Conservation (phyloP, 108 stramenopile genomes). For the Nitzschia palea region DNA sequence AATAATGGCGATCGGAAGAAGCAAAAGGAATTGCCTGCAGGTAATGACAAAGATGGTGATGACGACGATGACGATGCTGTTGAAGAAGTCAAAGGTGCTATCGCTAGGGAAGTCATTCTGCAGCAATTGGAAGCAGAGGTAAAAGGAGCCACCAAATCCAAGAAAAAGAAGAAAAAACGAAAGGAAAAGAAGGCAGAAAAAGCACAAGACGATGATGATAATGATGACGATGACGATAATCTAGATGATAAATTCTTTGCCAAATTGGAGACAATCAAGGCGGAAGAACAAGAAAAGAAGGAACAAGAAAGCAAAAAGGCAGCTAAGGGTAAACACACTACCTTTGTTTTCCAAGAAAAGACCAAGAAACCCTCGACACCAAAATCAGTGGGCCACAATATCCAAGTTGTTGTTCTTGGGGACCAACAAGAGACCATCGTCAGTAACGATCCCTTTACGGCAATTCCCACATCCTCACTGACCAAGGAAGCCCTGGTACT, state of each 20-base stretch:
- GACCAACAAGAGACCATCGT: conserved; percentile 1
- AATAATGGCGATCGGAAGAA: not conserved
- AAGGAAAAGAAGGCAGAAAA: not conserved
- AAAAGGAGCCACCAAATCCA: conserved; percentile 9
- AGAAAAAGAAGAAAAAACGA: conserved; percentile 31
- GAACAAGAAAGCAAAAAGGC: not conserved
- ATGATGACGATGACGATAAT: conserved; percentile 27
- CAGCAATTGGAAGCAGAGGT: conserved; percentile 23
- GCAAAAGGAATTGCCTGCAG: not conserved
- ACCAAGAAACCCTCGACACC: not conserved
- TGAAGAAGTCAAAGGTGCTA: conserved; percentile 27
- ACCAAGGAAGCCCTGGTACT: conserved; percentile 28
- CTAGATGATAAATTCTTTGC: conserved; percentile 47
- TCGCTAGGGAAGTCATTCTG: conserved; percentile 31
- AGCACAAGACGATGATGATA: conserved; percentile 8
- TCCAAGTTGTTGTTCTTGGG: conserved; percentile 38
- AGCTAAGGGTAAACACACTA: conserved; percentile 40
- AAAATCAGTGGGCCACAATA: conserved; percentile 19
- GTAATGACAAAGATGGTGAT: conserved; percentile 21
- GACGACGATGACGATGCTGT: conserved; percentile 35
- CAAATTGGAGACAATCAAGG: conserved; percentile 25
- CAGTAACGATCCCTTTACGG: conserved; percentile 1
- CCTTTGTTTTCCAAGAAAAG: conserved; percentile 31
- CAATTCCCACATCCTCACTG: conserved; percentile 6
- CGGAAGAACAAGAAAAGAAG: conserved; percentile 12